Conservation (phyloP, 2,329 filamentous ascomycete species). For the Amylocarpus encephaloides region DNA sequence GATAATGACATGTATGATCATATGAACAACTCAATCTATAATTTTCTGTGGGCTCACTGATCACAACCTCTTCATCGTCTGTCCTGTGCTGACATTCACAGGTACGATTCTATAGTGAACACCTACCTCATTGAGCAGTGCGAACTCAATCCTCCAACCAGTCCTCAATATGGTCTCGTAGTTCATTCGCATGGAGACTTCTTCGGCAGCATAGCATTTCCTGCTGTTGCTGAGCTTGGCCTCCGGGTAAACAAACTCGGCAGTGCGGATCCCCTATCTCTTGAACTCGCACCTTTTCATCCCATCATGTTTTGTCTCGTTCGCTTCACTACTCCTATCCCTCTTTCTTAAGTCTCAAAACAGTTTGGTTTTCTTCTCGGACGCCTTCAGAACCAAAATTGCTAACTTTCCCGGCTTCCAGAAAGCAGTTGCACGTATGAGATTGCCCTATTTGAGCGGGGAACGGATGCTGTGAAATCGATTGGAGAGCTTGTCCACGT, state of each 20-base stretch:
- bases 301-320: no score
- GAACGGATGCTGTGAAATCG: constrained; percentile 66
- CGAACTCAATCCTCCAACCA: constrained; percentile 62
- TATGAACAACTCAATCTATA: constrained; percentile 86
- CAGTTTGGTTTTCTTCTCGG: no score
- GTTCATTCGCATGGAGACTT: constrained; percentile 83
- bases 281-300: no score
- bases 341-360: no score
- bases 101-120: constrained; percentile 87
- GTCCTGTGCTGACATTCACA: constrained; percentile 27
- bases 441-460: constrained; percentile 75
- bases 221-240: constrained; percentile 73
- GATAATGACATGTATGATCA: constrained; percentile 96
- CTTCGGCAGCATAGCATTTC: constrained; percentile 75
- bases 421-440: constrained; percentile 84
- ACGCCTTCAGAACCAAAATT: no score
- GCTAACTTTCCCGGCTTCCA: no score
- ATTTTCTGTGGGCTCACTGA: constrained; percentile 4
- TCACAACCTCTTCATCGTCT: neutral
- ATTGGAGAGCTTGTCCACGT: constrained; percentile 85
- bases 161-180: constrained; percentile 72
- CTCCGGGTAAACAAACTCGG: constrained; percentile 79
- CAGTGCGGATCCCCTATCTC: constrained; percentile 27
- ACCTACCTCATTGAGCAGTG: constrained; percentile 78
- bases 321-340: no score